These are phyloP conservation scores for Globisporangium camurandrum DNA, from an alignment of 352 stramenopile species.

Conservation along the genomic window DNA sequence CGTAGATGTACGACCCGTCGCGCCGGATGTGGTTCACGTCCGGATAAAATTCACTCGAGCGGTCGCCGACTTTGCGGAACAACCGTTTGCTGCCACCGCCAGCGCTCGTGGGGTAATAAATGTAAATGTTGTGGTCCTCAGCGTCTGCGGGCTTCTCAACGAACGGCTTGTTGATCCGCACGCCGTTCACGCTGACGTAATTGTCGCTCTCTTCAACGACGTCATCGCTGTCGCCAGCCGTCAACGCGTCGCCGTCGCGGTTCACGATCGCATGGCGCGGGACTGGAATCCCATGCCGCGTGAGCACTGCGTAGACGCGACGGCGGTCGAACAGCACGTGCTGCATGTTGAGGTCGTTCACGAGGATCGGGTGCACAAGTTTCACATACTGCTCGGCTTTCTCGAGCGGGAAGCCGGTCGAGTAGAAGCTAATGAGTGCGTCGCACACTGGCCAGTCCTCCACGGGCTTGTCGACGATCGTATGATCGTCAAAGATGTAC, in stretches of 20 bases:
- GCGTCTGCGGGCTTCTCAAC: slow-evolving; percentile 99
- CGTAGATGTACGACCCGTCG: slow-evolving; percentile 95
- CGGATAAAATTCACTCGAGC: slow-evolving; percentile 94
- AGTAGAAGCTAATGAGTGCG: slow-evolving; percentile 99
- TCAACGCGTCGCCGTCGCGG: slow-evolving; percentile 89
- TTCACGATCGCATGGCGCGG: slow-evolving; percentile 95
- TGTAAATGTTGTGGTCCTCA: slow-evolving; percentile 99
- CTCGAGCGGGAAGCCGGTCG: slow-evolving; percentile 94
- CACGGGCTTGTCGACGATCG: slow-evolving; percentile 93
- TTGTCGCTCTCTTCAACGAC: slow-evolving; percentile 76
- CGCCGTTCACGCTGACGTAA: slow-evolving; percentile 89
- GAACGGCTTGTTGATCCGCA: slow-evolving; percentile 98
- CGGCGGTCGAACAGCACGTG: slow-evolving; percentile 93
- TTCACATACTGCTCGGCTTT: slow-evolving; percentile 97
- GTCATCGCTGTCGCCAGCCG: slow-evolving; percentile 56
- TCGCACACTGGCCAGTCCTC: slow-evolving; percentile 95
- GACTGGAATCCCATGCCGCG: slow-evolving; percentile 92
- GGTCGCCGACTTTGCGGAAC: slow-evolving; percentile 97
- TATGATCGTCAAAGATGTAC: slow-evolving; percentile 96
- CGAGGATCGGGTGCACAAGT: slow-evolving; percentile 91
- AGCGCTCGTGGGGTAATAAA: slow-evolving; percentile 98
- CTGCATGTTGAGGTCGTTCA: slow-evolving; percentile 98
- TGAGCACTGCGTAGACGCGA: slow-evolving; percentile 95
- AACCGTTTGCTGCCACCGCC: slow-evolving; percentile 98
- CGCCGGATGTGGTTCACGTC: slow-evolving; percentile 94